Evolutionary conservation across 2,329 filamentous ascomycete species (phyloP).

Genomic region (Trichoderma pleuroti): DNA sequence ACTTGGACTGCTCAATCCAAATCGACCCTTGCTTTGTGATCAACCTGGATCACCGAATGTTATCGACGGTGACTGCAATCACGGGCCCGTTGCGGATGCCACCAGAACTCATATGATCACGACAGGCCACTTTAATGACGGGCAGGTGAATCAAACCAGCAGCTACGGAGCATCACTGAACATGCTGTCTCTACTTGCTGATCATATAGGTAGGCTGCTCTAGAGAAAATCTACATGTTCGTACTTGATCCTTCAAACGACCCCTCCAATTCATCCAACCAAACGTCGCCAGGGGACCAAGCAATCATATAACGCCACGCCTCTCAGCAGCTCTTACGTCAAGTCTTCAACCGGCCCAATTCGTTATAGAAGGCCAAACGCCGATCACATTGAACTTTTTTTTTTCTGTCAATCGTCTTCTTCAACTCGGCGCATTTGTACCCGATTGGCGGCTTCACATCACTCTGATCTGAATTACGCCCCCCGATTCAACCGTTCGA

Average conservation of each 20-base stretch:
- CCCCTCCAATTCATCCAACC: neutral
- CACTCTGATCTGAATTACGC: neutral
- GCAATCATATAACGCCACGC: neutral
- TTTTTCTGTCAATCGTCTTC: neutral
- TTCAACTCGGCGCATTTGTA: constrained; percentile 3
- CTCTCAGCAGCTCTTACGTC: neutral
- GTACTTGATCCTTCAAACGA: neutral
- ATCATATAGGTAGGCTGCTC: neutral
- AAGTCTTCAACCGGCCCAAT: neutral
- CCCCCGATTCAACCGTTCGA: neutral
- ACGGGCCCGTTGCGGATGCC: neutral
- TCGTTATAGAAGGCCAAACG: neutral
- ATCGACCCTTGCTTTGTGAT: constrained; percentile 2
- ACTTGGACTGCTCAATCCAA: constrained; percentile 2
- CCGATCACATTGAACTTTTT: neutral
- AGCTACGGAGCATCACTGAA: neutral
- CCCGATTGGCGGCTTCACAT: constrained; percentile 1
- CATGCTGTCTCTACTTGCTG: no score
- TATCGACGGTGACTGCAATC: neutral
- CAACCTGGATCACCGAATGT: neutral
- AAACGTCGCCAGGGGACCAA: neutral
- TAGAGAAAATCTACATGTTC: neutral
- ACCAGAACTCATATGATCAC: neutral
- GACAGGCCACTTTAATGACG: neutral
- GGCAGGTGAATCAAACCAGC: neutral